phyloP scores from a whole-genome alignment of 139 green algal species.

The Coccomyxa sp. region DNA sequence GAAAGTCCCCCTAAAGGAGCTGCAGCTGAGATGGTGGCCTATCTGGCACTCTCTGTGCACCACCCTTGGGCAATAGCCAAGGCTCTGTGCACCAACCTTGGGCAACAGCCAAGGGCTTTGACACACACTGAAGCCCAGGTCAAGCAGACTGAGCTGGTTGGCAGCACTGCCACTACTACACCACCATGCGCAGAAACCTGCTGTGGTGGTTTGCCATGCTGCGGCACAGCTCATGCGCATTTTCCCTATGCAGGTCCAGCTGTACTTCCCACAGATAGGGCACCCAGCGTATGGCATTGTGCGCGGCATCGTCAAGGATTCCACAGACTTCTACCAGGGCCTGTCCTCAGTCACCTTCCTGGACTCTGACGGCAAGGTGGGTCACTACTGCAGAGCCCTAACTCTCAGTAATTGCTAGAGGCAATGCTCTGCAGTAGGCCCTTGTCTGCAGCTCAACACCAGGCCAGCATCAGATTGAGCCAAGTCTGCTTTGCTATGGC shows the following conservation, averaged over 20 bases:
- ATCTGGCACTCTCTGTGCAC: no score
- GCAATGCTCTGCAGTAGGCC: background rate
- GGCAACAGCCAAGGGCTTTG: background rate
- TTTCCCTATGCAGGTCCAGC: conserved; percentile 24
- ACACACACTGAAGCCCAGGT: background rate
- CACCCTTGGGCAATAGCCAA: background rate
- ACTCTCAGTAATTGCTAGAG: background rate
- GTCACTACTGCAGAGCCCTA: background rate
- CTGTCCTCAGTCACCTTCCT: conserved; percentile 10
- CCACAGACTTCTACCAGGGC: conserved; percentile 6
- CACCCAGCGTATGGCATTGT: conserved; percentile 39
- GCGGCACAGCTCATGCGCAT: no score
- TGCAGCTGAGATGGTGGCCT: no score
- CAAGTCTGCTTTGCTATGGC: background rate
- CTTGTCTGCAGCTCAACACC: conserved; percentile 6
- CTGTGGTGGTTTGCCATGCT: background rate
- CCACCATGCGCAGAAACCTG: background rate
- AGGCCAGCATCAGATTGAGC: background rate
- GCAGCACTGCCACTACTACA: background rate
- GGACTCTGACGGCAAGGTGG: conserved; percentile 12
- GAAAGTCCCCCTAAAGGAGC: no score
- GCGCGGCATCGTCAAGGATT: conserved; percentile 35
- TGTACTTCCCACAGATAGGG: conserved; percentile 38
- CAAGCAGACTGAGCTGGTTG: background rate
- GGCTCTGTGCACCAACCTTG: no score